Evolutionary conservation across 768 basidiomycete species (phyloP).

Genomic region (Mycena polygramma): DNA sequence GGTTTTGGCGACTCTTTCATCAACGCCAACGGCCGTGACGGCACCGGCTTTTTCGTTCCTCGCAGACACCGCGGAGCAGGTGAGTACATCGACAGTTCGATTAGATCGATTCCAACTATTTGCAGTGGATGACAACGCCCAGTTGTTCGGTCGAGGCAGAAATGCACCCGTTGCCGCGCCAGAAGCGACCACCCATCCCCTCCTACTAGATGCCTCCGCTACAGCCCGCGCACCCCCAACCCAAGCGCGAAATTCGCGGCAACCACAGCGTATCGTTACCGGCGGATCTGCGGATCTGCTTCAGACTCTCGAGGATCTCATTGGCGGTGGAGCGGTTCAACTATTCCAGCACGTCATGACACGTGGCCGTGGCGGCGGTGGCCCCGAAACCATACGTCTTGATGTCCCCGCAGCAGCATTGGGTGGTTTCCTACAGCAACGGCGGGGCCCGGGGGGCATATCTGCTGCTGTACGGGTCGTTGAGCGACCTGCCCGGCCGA

Average conservation of each 20-base stretch:
- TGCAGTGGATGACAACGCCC: conserved; percentile 65
- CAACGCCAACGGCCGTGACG: conserved; percentile 58
- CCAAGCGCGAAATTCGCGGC: conserved; percentile 64
- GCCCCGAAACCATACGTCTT: conserved; percentile 79
- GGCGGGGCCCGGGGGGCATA: conserved; percentile 61
- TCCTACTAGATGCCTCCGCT: conserved; percentile 76
- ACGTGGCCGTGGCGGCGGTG: conserved; percentile 65
- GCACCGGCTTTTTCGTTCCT: conserved; percentile 62
- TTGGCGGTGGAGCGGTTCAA: conserved; percentile 86
- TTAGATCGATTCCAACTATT: conserved; percentile 12
- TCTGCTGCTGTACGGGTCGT: conserved; percentile 70
- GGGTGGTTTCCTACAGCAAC: conserved; percentile 63
- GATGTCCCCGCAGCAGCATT: conserved; percentile 79
- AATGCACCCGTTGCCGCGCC: conserved; percentile 64
- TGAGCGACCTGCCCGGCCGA: conserved; percentile 64
- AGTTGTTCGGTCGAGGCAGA: conserved; percentile 75
- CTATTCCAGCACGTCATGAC: conserved; percentile 87
- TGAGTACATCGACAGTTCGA: conserved; percentile 41
- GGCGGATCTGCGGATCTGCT: conserved; percentile 70
- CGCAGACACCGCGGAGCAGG: conserved; percentile 67
- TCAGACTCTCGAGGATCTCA: conserved; percentile 83
- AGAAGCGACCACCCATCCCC: conserved; percentile 85
- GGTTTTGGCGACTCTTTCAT: conserved; percentile 68
- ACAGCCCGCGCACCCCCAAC: conserved; percentile 57
- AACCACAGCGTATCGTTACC: conserved; percentile 68